Evolutionary conservation across 106 monocot species (phyloP).

Genomic region (Phalaenopsis equestris): DNA sequence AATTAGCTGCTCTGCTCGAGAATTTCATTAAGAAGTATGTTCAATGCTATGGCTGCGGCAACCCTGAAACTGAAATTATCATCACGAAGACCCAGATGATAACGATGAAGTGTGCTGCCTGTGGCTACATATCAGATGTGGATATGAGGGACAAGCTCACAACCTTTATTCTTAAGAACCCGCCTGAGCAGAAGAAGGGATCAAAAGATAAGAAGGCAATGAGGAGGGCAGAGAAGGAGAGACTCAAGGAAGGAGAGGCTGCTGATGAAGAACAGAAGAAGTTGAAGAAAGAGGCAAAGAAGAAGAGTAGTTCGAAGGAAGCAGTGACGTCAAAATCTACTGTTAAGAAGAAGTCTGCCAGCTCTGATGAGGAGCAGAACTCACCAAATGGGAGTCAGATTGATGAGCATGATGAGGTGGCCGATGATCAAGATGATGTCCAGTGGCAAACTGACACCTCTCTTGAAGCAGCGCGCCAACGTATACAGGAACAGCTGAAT

Average conservation of each 20-base stretch:
- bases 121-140: conserved; percentile 69
- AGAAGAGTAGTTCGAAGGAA: conserved; percentile 9
- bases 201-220: conserved; percentile 65
- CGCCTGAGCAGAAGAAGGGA: conserved; percentile 62
- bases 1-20: conserved; percentile 68
- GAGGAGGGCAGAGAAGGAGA: conserved; percentile 80
- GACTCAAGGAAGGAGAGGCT: conserved; percentile 68
- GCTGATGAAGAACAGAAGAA: conserved; percentile 77
- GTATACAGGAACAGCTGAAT: conserved; percentile 63
- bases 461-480: conserved; percentile 50
- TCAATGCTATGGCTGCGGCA: conserved; percentile 77
- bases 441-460: conserved; percentile 84
- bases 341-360: conserved; percentile 23
- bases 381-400: conserved; percentile 32
- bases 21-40: conserved; percentile 81
- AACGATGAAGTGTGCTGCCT: conserved; percentile 71
- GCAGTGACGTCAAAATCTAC: conserved; percentile 1
- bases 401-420: conserved; percentile 18
- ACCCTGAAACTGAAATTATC: conserved; percentile 70
- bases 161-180: conserved; percentile 64
- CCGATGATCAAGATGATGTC: conserved; percentile 36
- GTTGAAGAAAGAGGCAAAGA: conserved; percentile 59
- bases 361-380: conserved; percentile 51
- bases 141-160: conserved; percentile 81
- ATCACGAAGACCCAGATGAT: conserved; percentile 71